phyloP scores from a whole-genome alignment of 805 yeast species.

The Saccharomycodes ludwigii region DNA sequence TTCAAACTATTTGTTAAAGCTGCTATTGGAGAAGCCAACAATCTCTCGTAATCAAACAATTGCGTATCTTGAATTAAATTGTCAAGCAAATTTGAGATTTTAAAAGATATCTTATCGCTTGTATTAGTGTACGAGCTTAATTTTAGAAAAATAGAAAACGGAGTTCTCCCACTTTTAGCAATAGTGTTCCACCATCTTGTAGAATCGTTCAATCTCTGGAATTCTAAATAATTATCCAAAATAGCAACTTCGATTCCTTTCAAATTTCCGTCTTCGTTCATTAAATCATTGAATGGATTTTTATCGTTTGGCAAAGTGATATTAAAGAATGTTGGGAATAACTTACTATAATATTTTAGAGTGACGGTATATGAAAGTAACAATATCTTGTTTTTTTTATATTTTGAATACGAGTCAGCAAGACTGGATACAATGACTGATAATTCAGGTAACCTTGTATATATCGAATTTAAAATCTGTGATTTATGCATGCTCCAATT shows the following conservation, averaged over 20 bases:
- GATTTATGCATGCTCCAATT: conserved; percentile 29
- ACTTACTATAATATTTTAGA: conserved; percentile 27
- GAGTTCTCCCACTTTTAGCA: conserved; percentile 33
- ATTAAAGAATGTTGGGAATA: conserved; percentile 25
- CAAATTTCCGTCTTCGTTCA: conserved; percentile 21
- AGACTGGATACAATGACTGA: conserved; percentile 30
- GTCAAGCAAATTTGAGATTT: conserved; percentile 37
- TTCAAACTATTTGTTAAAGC: conserved; percentile 42
- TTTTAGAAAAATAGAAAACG: conserved; percentile 55
- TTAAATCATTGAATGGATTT: conserved; percentile 26
- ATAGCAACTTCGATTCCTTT: conserved; percentile 44
- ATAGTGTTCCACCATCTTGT: conserved; percentile 72
- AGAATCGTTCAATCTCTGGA: conserved; percentile 40
- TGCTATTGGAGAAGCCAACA: conserved; percentile 40
- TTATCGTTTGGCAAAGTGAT: conserved; percentile 18
- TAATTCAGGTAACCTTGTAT: conserved; percentile 36
- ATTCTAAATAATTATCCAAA: conserved; percentile 47
- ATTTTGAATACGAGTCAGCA: conserved; percentile 27
- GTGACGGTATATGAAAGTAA: conserved; percentile 35
- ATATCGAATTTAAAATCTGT: conserved; percentile 24
- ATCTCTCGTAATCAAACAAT: conserved; percentile 34
- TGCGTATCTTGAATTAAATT: conserved; percentile 39
- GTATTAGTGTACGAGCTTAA: conserved; percentile 30
- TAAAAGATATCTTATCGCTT: conserved; percentile 22
- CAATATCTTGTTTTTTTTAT: conserved; percentile 31